Evolutionary conservation across 768 basidiomycete species (phyloP).

Genomic region (Termitomyces sp.): DNA sequence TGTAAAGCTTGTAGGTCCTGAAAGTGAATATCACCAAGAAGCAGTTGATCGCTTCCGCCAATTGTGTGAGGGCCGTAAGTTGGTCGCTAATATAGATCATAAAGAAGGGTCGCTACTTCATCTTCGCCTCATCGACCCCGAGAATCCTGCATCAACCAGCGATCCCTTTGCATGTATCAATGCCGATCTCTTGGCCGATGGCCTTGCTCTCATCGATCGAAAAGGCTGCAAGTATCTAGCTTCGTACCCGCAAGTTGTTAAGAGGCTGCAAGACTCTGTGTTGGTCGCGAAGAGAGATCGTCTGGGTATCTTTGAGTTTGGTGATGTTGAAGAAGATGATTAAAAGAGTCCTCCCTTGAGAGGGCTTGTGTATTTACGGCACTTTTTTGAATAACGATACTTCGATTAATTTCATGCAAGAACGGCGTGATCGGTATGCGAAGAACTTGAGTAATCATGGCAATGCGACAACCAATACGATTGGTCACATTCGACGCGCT

Average conservation of each 20-base stretch:
- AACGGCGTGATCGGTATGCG: neutral
- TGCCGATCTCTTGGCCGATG: conserved; percentile 84
- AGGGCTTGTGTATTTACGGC: neutral
- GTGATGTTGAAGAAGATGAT: conserved; percentile 87
- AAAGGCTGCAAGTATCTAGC: conserved; percentile 69
- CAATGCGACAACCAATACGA: conserved; percentile 29
- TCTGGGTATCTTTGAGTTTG: conserved; percentile 84
- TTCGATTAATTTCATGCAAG: neutral
- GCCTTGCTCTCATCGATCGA: conserved; percentile 74
- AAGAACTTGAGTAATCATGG: neutral
- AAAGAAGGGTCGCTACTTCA: conserved; percentile 75
- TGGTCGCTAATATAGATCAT: conserved; percentile 94
- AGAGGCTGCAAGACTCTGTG: conserved; percentile 57
- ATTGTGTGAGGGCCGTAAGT: conserved; percentile 86
- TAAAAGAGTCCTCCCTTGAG: conserved; percentile 12
- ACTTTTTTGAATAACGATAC: neutral
- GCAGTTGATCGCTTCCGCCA: conserved; percentile 82
- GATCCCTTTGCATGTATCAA: conserved; percentile 82
- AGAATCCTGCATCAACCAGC: conserved; percentile 57
- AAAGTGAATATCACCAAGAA: conserved; percentile 84
- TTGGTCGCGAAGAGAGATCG: conserved; percentile 67
- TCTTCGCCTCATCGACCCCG: conserved; percentile 88
- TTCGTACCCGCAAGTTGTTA: conserved; percentile 63
- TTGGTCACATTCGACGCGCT: conserved; percentile 77
- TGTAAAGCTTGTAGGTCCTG: conserved; percentile 70